Percentiles rank a stretch among this genome's conserved stretches.
Evolutionary conservation across 2,329 filamentous ascomycete genomes (phyloP).

Genomic region (Cercospora nicotianae): DNA sequence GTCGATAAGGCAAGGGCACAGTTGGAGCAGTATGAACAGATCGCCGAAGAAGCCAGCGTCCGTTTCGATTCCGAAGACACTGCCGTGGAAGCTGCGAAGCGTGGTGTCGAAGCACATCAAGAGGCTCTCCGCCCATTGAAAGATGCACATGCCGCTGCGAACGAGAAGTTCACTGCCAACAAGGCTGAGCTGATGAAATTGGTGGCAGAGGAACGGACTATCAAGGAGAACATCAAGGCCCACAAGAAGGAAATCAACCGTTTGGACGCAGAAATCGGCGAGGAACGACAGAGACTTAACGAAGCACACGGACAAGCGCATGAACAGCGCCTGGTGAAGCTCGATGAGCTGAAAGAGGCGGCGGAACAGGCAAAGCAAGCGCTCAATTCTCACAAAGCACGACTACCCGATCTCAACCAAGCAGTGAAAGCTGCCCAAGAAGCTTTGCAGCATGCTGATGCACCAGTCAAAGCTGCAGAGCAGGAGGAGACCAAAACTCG

Average conservation of each 20-base stretch:
- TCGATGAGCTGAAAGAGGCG: slow-evolving; percentile 49
- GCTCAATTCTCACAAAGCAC: slow-evolving; percentile 46
- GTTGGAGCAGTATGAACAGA: slow-evolving; percentile 46
- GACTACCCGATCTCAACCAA: slow-evolving; percentile 39
- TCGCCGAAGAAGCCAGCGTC: slow-evolving; percentile 47
- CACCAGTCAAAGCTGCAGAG: slow-evolving; percentile 31
- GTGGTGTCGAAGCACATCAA: slow-evolving; percentile 37
- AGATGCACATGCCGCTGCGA: slow-evolving; percentile 51
- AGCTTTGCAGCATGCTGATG: slow-evolving; percentile 33
- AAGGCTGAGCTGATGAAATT: slow-evolving; percentile 29
- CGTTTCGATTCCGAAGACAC: slow-evolving; percentile 48
- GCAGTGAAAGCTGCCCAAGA: slow-evolving; percentile 41
- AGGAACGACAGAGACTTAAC: slow-evolving; percentile 61
- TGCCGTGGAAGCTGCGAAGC: slow-evolving; percentile 41
- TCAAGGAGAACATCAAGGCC: slow-evolving; percentile 58
- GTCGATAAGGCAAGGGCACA: slow-evolving; percentile 44
- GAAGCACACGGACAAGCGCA: slow-evolving; percentile 68
- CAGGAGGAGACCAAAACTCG: not conserved
- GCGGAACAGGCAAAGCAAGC: slow-evolving; percentile 47
- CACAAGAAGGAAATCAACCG: slow-evolving; percentile 49
- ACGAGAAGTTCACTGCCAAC: slow-evolving; percentile 52
- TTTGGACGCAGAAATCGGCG: slow-evolving; percentile 49
- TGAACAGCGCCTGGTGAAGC: slow-evolving; percentile 59
- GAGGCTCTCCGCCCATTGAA: slow-evolving; percentile 46
- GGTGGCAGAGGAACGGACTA: slow-evolving; percentile 62